A percentile compares a stretch with the other conserved stretches of the same genome.
phyloP scores from a whole-genome alignment of 2,329 filamentous ascomycete species.

The Phyllosticta ampelicida region DNA sequence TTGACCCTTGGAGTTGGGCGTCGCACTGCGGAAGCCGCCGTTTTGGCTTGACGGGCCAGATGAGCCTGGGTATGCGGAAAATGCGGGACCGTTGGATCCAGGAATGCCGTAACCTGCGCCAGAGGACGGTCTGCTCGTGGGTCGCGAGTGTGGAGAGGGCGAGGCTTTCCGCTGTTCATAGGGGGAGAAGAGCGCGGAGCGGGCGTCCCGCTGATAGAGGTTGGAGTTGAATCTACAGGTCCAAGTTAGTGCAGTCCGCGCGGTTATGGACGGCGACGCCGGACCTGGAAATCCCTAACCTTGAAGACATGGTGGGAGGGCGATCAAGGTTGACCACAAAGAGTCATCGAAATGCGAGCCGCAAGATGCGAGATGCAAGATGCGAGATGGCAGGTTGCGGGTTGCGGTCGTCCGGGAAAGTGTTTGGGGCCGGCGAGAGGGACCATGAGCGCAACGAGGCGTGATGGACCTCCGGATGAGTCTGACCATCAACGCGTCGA shows the following conservation, averaged over 20 bases:
- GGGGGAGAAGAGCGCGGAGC: conserved; percentile 30
- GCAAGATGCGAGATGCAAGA: neutral
- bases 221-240: conserved; percentile 13
- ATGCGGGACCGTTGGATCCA: conserved; percentile 14
- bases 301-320: conserved; percentile 8
- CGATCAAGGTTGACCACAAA: neutral
- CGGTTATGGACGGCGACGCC: neutral
- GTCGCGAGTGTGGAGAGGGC: conserved; percentile 22
- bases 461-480: neutral
- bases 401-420: conserved; percentile 9
- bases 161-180: conserved; percentile 27
- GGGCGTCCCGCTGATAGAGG: conserved; percentile 19
- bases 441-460: neutral
- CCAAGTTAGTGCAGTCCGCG: neutral
- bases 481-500: neutral
- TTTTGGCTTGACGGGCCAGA: conserved; percentile 2
- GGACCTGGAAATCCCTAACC: neutral
- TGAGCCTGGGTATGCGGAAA: conserved; percentile 26
- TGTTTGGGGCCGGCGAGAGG: conserved; percentile 5
- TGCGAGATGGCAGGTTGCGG: neutral
- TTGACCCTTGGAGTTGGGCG: conserved; percentile 57
- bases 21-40: conserved; percentile 28
- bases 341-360: neutral
- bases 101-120: conserved; percentile 7
- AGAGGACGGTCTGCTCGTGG: conserved; percentile 12